Conservation (phyloP, 306 rosid species). For the Citrullus amarus region DNA sequence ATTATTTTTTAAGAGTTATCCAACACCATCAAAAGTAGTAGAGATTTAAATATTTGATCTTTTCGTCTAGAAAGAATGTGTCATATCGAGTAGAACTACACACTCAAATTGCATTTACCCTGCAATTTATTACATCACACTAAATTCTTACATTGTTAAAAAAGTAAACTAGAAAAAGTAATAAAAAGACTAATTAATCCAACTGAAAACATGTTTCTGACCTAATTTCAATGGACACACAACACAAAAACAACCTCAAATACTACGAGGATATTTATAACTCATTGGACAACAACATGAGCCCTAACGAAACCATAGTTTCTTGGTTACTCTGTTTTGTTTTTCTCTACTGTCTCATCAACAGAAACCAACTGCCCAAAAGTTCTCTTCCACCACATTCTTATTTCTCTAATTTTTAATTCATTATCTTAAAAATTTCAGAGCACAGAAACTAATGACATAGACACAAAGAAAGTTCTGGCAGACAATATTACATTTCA, state of each 20-base stretch:
- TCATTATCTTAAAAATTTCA: neutral
- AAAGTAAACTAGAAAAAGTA: neutral
- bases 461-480: neutral
- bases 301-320: neutral
- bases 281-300: conserved; percentile 3
- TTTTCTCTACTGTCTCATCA: neutral
- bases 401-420: neutral
- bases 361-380: neutral
- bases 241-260: neutral
- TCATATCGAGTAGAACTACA: too few species aligned
- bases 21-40: too few species aligned
- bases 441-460: neutral
- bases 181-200: neutral
- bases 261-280: neutral
- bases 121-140: too few species aligned
- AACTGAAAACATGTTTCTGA: neutral
- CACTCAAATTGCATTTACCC: too few species aligned
- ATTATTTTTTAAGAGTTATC: too few species aligned
- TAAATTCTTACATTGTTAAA: too few species aligned
- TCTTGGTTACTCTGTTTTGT: neutral
- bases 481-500: neutral
- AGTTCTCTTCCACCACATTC: neutral
- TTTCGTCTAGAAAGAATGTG: too few species aligned
- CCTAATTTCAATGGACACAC: neutral
- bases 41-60: too few species aligned